Evolutionary conservation across 495 filamentous ascomycete species (phyloP), one percentile per base, ranked within the genome.

Genomic region (Neurospora discreta): DNA sequence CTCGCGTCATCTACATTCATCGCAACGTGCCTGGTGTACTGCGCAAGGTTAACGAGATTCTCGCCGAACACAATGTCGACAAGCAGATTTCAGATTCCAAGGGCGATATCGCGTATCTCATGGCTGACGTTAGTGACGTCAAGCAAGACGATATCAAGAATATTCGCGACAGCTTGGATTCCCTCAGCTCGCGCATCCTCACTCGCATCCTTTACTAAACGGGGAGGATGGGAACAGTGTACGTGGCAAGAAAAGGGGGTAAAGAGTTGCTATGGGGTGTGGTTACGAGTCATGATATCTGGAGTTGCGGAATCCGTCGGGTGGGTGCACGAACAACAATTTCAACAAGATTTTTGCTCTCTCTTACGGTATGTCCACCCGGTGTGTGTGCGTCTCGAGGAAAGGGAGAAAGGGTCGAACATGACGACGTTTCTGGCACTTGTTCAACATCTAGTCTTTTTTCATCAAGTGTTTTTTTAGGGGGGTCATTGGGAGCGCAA

Each of bases 71-170:
- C 82, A 99, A 99, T 78, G 93, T 99, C 73, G 95, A 97, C 79
- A 98, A 97, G 84, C 96, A 99, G 80, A 98, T 94, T 84, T 94
- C 93, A 39, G 96, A 98, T 79, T 95, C 90, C 82, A 90, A 91
- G 84, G 95, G 93, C 75, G 95, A 98, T 81, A 87, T 94, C 72
- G 96, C 96, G 30, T 99, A 98, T 79, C 84, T 98, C 72, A 97
- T 99, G 95, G 95, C 96, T 26, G 96, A 99, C 83, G 91, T 99
- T 73, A 97, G 92, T 82, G 85, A 92, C 70, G 93, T 97, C 75
- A 89, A 92, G 76, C 81, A 86, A 15, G 84, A 84, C 30, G 91
- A 95, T 73, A 95, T 98, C 80, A 93, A 93, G 82, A 90, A 92
- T 70, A 85, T 99, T 43, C 92, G 90, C 73, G 90, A 93, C 77